Conservation (phyloP, 1,139 yeast species). For the Groenewaldozyma sp. region DNA sequence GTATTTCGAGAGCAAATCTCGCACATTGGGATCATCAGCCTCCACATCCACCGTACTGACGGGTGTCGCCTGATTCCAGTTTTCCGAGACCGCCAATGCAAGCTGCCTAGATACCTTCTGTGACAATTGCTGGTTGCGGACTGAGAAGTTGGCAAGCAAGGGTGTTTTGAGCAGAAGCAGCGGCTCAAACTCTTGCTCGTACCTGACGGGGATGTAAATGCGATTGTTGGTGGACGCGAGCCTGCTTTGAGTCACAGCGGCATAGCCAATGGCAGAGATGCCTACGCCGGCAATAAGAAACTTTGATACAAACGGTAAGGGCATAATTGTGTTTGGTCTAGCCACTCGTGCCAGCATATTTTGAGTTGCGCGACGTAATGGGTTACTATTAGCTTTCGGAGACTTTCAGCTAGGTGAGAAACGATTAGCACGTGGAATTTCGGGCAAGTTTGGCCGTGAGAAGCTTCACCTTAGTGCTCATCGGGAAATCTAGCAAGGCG, state of each 20-base stretch:
- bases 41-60: constrained; percentile 64
- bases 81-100: constrained; percentile 45
- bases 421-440: too few species aligned
- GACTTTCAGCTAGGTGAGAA: too few species aligned
- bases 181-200: constrained; percentile 13
- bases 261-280: background rate
- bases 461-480: too few species aligned
- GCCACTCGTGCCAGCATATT: too few species aligned
- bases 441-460: too few species aligned
- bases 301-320: background rate
- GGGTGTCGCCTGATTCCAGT: constrained; percentile 38
- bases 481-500: too few species aligned
- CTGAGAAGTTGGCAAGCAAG: constrained; percentile 61
- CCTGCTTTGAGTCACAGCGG: background rate
- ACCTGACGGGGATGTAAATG: constrained; percentile 8
- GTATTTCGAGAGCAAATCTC: constrained; percentile 50
- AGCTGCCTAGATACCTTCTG: constrained; percentile 57
- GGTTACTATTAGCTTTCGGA: too few species aligned
- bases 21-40: constrained; percentile 54
- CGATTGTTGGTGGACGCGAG: constrained; percentile 5
- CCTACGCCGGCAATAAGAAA: constrained; percentile 2
- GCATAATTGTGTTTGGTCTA: too few species aligned
- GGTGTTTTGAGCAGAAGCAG: constrained; percentile 46
- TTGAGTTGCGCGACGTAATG: too few species aligned
- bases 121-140: constrained; percentile 54